Percentiles rank a stretch among this genome's conserved stretches.
Conservation (phyloP, 805 yeast species). For the Jamesozyma gamospora region DNA sequence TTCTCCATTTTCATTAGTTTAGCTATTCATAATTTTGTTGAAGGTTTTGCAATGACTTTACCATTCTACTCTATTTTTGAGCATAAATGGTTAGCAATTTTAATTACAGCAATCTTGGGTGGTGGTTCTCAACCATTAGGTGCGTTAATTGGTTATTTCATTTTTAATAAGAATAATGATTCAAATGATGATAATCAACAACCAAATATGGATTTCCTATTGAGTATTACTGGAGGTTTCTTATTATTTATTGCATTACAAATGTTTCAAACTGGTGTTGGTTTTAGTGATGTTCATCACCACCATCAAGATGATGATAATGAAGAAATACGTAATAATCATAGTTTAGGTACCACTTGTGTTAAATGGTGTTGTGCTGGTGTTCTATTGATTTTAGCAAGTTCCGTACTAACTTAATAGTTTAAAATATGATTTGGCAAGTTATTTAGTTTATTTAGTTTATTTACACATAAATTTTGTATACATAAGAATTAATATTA, state of each 20-base stretch:
- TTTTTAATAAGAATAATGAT: constrained; percentile 34
- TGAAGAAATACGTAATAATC: constrained; percentile 17
- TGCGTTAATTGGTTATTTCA: constrained; percentile 57
- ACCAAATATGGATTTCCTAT: constrained; percentile 35
- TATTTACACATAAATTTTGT: too few species aligned
- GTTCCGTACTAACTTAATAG: constrained; percentile 13
- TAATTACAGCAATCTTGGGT: constrained; percentile 60
- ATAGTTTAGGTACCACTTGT: constrained; percentile 28
- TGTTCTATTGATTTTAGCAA: constrained; percentile 22
- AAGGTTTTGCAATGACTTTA: constrained; percentile 88
- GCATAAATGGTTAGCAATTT: constrained; percentile 50
- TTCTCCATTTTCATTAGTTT: constrained; percentile 73
- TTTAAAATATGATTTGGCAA: background rate
- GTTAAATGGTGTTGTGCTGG: constrained; percentile 30
- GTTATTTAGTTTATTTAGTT: too few species aligned
- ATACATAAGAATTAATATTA: too few species aligned
- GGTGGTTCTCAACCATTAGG: constrained; percentile 86
- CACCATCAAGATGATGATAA: constrained; percentile 25
- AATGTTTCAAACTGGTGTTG: constrained; percentile 75
- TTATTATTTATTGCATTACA: constrained; percentile 71
- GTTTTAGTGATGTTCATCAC: constrained; percentile 63
- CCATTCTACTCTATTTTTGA: constrained; percentile 76
- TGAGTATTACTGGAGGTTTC: constrained; percentile 77
- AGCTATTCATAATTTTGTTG: constrained; percentile 83
- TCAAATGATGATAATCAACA: constrained; percentile 24